Conservation (phyloP, 2,329 filamentous ascomycete species). For the Talaromyces marneffei region DNA sequence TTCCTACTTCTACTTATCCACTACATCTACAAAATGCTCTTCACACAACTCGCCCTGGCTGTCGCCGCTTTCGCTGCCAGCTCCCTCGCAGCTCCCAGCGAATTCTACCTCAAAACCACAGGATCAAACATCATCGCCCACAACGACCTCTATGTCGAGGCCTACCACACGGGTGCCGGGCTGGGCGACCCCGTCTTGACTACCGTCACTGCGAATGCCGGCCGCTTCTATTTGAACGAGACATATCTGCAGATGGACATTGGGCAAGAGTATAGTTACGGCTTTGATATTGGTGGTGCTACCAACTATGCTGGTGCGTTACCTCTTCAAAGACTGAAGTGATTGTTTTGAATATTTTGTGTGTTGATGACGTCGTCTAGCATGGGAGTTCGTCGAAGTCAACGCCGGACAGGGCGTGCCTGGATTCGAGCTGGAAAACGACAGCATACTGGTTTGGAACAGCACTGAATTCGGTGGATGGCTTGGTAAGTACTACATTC, state of each 20-base stretch:
- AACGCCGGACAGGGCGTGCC: constrained; percentile 28
- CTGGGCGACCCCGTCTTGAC: constrained; percentile 34
- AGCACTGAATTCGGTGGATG: constrained; percentile 34
- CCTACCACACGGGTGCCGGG: constrained; percentile 39
- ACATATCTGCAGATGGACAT: constrained; percentile 28
- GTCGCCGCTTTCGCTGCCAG: constrained; percentile 26
- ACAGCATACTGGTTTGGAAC: constrained; percentile 23
- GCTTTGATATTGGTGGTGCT: constrained; percentile 22
- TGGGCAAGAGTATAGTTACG: constrained; percentile 28
- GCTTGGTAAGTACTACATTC: constrained; percentile 29
- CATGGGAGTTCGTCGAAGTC: constrained; percentile 33
- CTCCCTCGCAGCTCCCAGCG: constrained; percentile 22
- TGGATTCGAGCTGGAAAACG: constrained; percentile 29
- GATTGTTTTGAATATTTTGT: background rate
- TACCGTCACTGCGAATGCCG: constrained; percentile 20
- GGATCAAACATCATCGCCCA: constrained; percentile 22
- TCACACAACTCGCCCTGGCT: constrained; percentile 12
- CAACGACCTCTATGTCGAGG: constrained; percentile 33
- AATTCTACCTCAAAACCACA: constrained; percentile 33
- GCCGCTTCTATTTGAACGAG: constrained; percentile 29
- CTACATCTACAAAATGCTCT: constrained; percentile 3
- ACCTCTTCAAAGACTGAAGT: background rate
- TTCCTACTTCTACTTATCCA: no score
- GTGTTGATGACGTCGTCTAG: no score
- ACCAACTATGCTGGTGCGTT: constrained; percentile 34